phyloP scores from a whole-genome alignment of 345 rosid genomes.

The Crucihimalaya himalaica region DNA sequence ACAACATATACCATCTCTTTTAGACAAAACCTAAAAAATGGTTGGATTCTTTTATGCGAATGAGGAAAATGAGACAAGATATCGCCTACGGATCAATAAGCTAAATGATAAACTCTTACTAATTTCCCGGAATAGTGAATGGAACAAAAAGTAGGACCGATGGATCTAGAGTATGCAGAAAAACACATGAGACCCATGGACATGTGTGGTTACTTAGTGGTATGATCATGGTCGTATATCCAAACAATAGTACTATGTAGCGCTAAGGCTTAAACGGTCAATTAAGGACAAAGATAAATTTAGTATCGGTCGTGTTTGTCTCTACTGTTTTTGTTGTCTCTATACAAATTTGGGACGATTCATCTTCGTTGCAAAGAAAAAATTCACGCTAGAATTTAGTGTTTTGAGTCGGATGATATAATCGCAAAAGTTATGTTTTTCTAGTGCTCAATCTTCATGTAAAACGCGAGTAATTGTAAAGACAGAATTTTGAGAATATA shows the following conservation, averaged over 20 bases:
- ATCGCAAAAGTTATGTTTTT: too few relatives aligned
- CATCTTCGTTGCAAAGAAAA: too few relatives aligned
- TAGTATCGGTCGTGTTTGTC: too few relatives aligned
- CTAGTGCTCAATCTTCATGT: background rate
- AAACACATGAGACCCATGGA: background rate
- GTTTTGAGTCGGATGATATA: too few relatives aligned
- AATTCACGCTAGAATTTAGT: too few relatives aligned
- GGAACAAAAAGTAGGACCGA: background rate
- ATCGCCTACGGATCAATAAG: background rate
- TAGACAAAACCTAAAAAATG: background rate
- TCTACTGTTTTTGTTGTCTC: too few relatives aligned
- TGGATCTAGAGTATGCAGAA: background rate
- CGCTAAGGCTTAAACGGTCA: background rate
- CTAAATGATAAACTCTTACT: background rate
- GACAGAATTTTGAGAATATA: background rate
- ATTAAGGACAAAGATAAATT: background rate
- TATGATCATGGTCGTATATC: background rate
- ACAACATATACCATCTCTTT: background rate
- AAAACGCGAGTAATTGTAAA: background rate
- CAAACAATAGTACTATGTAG: background rate
- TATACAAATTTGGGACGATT: too few relatives aligned
- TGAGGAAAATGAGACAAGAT: background rate
- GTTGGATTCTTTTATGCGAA: conserved; percentile 1
- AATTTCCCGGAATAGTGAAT: background rate
- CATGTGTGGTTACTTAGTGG: background rate